Evolutionary conservation across 768 basidiomycete species (phyloP).

Genomic region (Trametes cubensis): DNA sequence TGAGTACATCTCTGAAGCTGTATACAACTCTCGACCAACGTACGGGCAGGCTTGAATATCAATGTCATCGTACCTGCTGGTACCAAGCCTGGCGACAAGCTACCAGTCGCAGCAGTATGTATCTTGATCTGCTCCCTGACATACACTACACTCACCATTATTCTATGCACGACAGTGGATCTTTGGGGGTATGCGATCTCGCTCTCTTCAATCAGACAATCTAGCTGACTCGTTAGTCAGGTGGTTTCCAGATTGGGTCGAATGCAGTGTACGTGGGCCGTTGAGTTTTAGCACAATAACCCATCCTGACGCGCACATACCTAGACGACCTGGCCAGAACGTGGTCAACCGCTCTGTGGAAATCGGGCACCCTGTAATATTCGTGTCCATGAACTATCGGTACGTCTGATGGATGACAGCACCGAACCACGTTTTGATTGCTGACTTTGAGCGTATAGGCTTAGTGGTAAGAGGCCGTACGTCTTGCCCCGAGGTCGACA

Average conservation of each 20-base stretch:
- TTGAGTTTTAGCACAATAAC: not conserved
- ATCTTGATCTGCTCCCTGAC: not conserved
- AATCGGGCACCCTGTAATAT: conserved; percentile 49
- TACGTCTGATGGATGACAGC: conserved; percentile 11
- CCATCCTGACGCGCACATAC: not conserved
- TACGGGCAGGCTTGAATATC: conserved; percentile 48
- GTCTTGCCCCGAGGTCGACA: too few species aligned
- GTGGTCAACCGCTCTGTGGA: conserved; percentile 42
- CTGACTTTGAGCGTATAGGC: not conserved
- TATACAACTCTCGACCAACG: not conserved
- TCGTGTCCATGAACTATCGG: conserved; percentile 60
- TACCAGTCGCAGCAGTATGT: conserved; percentile 59
- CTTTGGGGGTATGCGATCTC: conserved; percentile 41
- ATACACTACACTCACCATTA: not conserved
- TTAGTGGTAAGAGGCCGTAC: conserved; percentile 1
- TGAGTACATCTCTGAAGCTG: not conserved
- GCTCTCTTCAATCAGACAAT: not conserved
- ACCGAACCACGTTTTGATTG: not conserved
- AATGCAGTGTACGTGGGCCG: conserved; percentile 12
- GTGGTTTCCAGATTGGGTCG: conserved; percentile 15
- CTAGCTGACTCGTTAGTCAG: not conserved
- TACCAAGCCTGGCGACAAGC: conserved; percentile 43
- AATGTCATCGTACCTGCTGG: conserved; percentile 52
- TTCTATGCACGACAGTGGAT: conserved; percentile 45
- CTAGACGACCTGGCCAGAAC: conserved; percentile 16